Conservation (phyloP, 176 grass and related monocot genomes). For the Areca catechu region DNA sequence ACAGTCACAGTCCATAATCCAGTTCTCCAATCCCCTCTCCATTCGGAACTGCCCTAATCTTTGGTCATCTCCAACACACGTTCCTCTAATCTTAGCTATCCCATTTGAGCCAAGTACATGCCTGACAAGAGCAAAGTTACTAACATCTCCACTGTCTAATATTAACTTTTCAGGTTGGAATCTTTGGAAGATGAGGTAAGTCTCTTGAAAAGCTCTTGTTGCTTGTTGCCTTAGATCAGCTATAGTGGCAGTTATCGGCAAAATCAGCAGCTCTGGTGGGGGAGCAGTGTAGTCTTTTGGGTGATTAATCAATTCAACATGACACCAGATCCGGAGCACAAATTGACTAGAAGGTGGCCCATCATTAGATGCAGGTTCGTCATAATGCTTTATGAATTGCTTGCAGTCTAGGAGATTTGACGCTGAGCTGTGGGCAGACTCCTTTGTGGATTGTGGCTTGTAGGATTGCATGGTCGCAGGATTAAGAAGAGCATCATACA, state of each 20-base stretch:
- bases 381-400: conserved; percentile 85
- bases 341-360: conserved; percentile 37
- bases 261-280: conserved; percentile 55
- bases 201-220: conserved; percentile 69
- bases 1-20: conserved; percentile 81
- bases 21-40: conserved; percentile 93
- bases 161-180: conserved; percentile 70
- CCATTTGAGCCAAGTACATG: conserved; percentile 45
- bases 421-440: conserved; percentile 40
- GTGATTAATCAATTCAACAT: conserved; percentile 66
- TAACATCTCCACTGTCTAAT: conserved; percentile 37
- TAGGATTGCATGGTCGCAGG: conserved; percentile 58
- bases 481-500: conserved; percentile 66
- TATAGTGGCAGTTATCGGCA: conserved; percentile 58
- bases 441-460: conserved; percentile 42
- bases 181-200: conserved; percentile 82
- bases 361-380: conserved; percentile 25
- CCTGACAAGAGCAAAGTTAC: conserved; percentile 45
- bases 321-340: conserved; percentile 50
- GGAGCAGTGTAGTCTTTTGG: conserved; percentile 72
- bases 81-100: conserved; percentile 48
- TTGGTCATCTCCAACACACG: conserved; percentile 43
- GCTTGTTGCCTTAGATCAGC: conserved; percentile 63
- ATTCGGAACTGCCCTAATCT: conserved; percentile 67
- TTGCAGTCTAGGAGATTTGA: conserved; percentile 85